Evolutionary conservation across 495 filamentous ascomycete genomes (phyloP), one percentile per base, ranked within the genome.

Genomic region (Penicillium egyptiacum): DNA sequence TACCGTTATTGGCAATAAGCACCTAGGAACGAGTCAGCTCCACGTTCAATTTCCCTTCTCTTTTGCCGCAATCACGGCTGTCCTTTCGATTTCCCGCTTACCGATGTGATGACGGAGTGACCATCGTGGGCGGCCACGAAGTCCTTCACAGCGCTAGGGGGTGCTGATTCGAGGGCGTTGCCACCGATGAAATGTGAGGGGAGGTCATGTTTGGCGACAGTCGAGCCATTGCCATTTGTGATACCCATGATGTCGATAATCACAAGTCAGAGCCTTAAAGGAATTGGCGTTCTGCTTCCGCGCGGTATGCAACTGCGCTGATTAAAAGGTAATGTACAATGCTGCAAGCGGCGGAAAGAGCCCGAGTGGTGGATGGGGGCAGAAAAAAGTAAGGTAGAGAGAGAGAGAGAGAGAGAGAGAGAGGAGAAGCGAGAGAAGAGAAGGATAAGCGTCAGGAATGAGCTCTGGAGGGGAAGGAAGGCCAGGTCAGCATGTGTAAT

Each of bases 1-100:
- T 99, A 83, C 94, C 94, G 79, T 99, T 99, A 79, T 99, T 99
- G 71, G 94, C 94, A 72, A 99, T 99, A 57, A 99, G 84, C 23
- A 99, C 91, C 94, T 98, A 16, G 30, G 5, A 33, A 50, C n/a
- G 33, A 19, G 30, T 54, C 26, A 52, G 22, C 45, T 17, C 41
- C 51, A 54, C 26, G 30, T 33, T 31, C 10, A 28, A 31, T 16
- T 54, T 46, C 6, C 17, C 17, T 1, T 26, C 14, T 43, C 46
- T 17, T 45, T 11, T 35, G 12, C 17, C 26, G 16, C 26, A 22
- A 8, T n/a, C 19, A 4, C 20, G 14, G 31, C 10, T 4, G 30
- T 30, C 10, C 19, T 16, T 47, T 20, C 5, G 16, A 30, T 9
- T 48, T 14, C 17, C 35, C n/a, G 17, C 90, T 80, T 76, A 98